These are phyloP conservation scores for Saturnispora quitensis DNA, from an alignment of 805 yeast genomes.

Conservation along the genomic window DNA sequence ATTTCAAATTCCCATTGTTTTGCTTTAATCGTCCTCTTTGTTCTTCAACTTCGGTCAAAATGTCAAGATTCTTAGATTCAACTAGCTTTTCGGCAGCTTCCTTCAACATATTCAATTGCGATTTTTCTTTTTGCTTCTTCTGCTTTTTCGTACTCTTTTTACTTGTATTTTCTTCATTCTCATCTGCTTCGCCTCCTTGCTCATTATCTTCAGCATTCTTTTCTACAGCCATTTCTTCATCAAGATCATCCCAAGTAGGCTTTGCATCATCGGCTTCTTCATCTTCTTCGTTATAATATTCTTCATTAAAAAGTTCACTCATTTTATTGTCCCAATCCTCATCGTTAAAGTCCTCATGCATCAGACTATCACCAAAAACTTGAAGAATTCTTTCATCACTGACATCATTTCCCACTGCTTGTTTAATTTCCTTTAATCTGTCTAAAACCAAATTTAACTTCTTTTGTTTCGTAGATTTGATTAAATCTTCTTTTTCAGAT, in stretches of 20 bases:
- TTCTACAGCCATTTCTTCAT: constrained; percentile 33
- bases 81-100: constrained; percentile 70
- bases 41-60: constrained; percentile 61
- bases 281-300: constrained; percentile 55
- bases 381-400: constrained; percentile 49
- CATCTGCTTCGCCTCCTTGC: constrained; percentile 35
- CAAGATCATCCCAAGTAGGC: constrained; percentile 55
- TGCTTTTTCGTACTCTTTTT: constrained; percentile 33
- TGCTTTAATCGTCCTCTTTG: constrained; percentile 52
- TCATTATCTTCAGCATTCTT: constrained; percentile 14
- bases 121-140: constrained; percentile 44
- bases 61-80: constrained; percentile 57
- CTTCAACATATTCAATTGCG: constrained; percentile 51
- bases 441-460: constrained; percentile 74
- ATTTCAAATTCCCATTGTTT: constrained; percentile 27
- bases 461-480: constrained; percentile 62
- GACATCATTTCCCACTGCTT: constrained; percentile 59
- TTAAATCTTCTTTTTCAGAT: constrained; percentile 45
- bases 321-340: constrained; percentile 86
- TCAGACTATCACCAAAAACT: constrained; percentile 65
- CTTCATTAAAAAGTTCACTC: constrained; percentile 79
- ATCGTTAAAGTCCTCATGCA: constrained; percentile 83
- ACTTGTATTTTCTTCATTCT: constrained; percentile 30
- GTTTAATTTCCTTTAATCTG: constrained; percentile 52
- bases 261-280: constrained; percentile 30